Percentiles rank a stretch among this genome's conserved stretches.
These are phyloP conservation scores for Podaxis sp. DNA, from an alignment of 768 basidiomycete genomes.

Conservation along the genomic window DNA sequence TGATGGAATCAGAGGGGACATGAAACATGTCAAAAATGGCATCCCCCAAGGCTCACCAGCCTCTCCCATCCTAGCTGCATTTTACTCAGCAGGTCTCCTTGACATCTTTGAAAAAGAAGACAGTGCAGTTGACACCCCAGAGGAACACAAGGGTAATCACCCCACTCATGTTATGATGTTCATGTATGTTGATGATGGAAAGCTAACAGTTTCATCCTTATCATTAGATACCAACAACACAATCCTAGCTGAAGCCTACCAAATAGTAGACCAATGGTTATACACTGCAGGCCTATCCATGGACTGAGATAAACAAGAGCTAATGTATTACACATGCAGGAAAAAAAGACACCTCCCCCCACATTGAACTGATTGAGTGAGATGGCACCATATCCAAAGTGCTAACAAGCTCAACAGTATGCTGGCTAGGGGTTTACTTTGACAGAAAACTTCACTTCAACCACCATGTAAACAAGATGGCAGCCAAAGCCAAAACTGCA, in stretches of 20 bases:
- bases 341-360: constrained; percentile 13
- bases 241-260: constrained; percentile 21
- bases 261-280: constrained; percentile 18
- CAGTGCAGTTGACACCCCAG: constrained; percentile 9
- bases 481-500: too few relatives aligned
- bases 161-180: constrained; percentile 18
- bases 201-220: constrained; percentile 24
- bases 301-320: constrained; percentile 25
- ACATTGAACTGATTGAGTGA: constrained; percentile 12
- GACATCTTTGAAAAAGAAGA: constrained; percentile 20
- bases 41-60: constrained; percentile 34
- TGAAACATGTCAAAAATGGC: constrained; percentile 28
- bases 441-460: too few relatives aligned
- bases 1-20: constrained; percentile 23
- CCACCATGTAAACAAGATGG: too few relatives aligned
- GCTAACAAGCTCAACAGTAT: constrained; percentile 12
- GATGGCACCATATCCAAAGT: constrained; percentile 12
- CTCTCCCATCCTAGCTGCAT: constrained; percentile 27
- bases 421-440: constrained; percentile 39
- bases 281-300: constrained; percentile 19
- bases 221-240: constrained; percentile 24
- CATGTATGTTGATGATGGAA: constrained; percentile 35
- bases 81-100: constrained; percentile 25
- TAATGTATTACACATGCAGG: constrained; percentile 26
- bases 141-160: not conserved